Base-by-base conservation (phyloP, 2,329 filamentous ascomycete genomes). In the Colletotrichum abscissum region DNA sequence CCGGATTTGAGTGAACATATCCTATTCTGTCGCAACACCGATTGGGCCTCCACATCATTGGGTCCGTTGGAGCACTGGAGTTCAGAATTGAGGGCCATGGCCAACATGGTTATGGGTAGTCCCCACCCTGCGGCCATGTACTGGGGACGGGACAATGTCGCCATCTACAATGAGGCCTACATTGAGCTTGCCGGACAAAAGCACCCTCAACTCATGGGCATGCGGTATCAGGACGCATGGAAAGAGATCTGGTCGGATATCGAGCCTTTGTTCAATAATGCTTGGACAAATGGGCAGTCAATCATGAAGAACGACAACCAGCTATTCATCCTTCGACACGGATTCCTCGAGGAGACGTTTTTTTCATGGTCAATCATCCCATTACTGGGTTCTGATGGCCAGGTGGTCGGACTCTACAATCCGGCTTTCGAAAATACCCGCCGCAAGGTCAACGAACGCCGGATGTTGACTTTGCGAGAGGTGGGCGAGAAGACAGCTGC, bases 281-380 rank as follows among this genome's bases (percentile, higher is more conserved):
- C 94, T 0, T 89, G 88, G 80, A 82, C 88, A 52, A 92, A 91
- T 5, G 94, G 94, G 0, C 92, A 95, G 82, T 92, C 94, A 0
- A 95, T 92, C 0, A 94, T 95, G 92, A 96, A 95, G 80, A 92
- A 95, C 76, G 94, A 97, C 77, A 93, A 96, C 75, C 91, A 90
- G 69, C 85, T 96, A 1, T 95, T 95, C 77, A 88, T 97, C 38
- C 86, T 88, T 59, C 89, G 94, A 8, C 89, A 90, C 75, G 90
- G 91, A 1, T 94, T 89, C 74, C 82, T 94, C 1, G 93, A 97
- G 81, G 94, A 97, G 79, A 91, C 93, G 0, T 96, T 94, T 79
- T 96, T 96, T 80, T 94, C 92, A 14, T 96, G 93, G 93, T 93
- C 91, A 1, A 91, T 96, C 55, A 92, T 96, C 30, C 94, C 94